Percentiles rank a stretch among this genome's conserved stretches.
phyloP scores from a whole-genome alignment of 2,329 filamentous ascomycete genomes.

The Sporothrix mexicana region DNA sequence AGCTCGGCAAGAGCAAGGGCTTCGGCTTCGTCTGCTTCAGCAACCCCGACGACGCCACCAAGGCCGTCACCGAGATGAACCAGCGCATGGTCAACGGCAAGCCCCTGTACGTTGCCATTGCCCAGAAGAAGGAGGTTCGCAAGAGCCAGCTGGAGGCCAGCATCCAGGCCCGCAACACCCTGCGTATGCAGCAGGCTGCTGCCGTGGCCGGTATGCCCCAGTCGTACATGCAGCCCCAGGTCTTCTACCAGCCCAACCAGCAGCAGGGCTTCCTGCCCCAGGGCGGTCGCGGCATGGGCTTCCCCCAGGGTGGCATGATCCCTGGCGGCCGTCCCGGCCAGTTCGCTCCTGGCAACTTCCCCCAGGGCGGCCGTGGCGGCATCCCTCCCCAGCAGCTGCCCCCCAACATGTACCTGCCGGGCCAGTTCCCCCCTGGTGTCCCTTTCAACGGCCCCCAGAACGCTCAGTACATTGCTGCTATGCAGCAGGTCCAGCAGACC shows the following conservation, averaged over 20 bases:
- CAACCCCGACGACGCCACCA: conserved; percentile 98
- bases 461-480: conserved; percentile 80
- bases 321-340: conserved; percentile 82
- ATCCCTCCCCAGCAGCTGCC: conserved; percentile 83
- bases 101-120: conserved; percentile 95
- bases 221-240: conserved; percentile 84
- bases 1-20: conserved; percentile 98
- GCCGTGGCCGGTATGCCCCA: conserved; percentile 87
- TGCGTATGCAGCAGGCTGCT: conserved; percentile 96
- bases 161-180: conserved; percentile 98
- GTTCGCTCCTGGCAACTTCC: conserved; percentile 78
- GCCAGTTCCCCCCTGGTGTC: conserved; percentile 74
- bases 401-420: conserved; percentile 83
- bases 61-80: conserved; percentile 99
- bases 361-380: conserved; percentile 86
- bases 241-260: conserved; percentile 89
- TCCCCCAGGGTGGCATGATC: conserved; percentile 69
- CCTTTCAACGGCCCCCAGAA: conserved; percentile 81
- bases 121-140: conserved; percentile 99
- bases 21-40: conserved; percentile 99
- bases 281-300: conserved; percentile 68
- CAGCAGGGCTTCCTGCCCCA: conserved; percentile 72
- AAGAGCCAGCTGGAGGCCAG: conserved; percentile 99
- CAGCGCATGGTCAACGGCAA: conserved; percentile 98
- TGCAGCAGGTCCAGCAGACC: conserved; percentile 75